phyloP scores from a whole-genome alignment of 495 filamentous ascomycete species.

The Tuber microsphaerosporum region DNA sequence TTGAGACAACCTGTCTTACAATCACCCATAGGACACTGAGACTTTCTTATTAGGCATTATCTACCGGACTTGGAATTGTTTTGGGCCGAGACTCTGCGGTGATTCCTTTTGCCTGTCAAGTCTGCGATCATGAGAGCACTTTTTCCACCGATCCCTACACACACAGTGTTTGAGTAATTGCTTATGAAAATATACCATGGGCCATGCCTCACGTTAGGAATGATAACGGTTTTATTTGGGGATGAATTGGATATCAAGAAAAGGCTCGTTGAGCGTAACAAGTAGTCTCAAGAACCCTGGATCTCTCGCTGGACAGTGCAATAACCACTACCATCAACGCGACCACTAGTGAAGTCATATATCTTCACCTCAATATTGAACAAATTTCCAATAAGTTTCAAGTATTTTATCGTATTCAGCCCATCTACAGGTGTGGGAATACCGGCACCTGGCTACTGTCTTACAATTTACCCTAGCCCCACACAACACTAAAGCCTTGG shows the following conservation, averaged over 20 bases:
- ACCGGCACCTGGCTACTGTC: background rate
- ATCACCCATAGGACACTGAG: background rate
- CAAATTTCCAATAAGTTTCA: background rate
- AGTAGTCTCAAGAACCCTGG: background rate
- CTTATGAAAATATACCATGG: background rate
- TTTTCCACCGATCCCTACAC: background rate
- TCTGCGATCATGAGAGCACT: background rate
- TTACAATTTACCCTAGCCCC: background rate
- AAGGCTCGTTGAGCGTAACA: background rate
- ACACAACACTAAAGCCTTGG: background rate
- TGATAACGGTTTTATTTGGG: background rate
- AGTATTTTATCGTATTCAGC: background rate
- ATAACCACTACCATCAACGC: background rate
- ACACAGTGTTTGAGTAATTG: background rate
- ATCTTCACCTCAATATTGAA: background rate
- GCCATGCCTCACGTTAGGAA: background rate
- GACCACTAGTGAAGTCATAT: background rate
- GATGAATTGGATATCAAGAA: background rate
- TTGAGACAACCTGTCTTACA: background rate
- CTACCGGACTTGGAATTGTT: background rate
- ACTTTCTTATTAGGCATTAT: background rate
- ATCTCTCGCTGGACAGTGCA: background rate
- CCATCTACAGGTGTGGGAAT: background rate
- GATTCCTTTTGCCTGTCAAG: background rate
- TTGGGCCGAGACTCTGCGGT: background rate